Base-by-base conservation (phyloP, 352 stramenopile species). In the Pythium scleroteichum region DNA sequence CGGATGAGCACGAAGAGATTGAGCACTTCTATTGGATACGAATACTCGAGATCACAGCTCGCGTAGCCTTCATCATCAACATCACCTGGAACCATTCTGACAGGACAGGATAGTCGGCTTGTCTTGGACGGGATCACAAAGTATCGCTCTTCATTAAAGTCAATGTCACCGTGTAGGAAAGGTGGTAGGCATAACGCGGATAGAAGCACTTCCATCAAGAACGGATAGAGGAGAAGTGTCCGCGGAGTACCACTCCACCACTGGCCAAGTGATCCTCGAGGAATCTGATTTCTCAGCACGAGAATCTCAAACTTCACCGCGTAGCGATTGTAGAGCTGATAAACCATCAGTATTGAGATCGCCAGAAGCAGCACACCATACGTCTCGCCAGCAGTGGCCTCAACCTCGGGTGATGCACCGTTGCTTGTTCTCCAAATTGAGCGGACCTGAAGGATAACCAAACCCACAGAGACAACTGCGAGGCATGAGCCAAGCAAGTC, bases 1-100 rank as follows among this genome's bases (percentile, higher is more conserved):
- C 79, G 78, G 26, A 80, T 49, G 26, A 89, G 53, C 20, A 86
- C 78, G 17, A 77, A 14, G 52, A 89, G 76, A 62, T 89, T 89
- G 23, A 85, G 39, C 6, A 89, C 77, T 64, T 89, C 79, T 24
- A 85, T 47, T 14, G 77, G 77, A 32, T 89, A 89, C 8, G 54
- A 57, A 46, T 89, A 89, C 13, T 63, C 55, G 10, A 89, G 61
- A 0, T 69, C 60, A 27, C 79, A 89, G n/a, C 64, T 33, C 60
- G 42, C 40, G 9, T 51, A 40, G 19, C 26, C 24, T 46, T 58
- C 57, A 70, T 76, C 9, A 45, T 78, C 46, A 74, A 59, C 3
- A 4, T 0, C 46, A 3, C 39, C 40, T 33, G 16, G 39, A 9
- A 66, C 40, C 56, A 63, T 64, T 29, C 39, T 20, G 24, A 44